Conservation (phyloP, 441 rosid species). For the Dalechampia spathulata region DNA sequence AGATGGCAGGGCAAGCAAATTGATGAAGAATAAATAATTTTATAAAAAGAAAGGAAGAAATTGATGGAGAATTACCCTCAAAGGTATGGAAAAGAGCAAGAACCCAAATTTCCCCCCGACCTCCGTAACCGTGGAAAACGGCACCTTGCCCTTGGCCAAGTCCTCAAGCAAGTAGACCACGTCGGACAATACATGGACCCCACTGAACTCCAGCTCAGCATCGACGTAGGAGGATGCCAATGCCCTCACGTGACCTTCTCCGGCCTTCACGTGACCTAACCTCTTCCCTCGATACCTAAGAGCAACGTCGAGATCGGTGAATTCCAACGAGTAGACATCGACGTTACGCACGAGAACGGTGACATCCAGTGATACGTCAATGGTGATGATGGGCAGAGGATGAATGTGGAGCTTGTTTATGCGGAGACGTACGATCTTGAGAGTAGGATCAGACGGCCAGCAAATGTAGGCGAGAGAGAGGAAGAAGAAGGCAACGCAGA, state of each 20-base stretch:
- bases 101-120: constrained; percentile 56
- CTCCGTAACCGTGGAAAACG: constrained; percentile 48
- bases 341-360: constrained; percentile 50
- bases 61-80: constrained; percentile 44
- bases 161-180: constrained; percentile 64
- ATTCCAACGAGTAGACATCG: constrained; percentile 58
- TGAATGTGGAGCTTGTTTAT: constrained; percentile 46
- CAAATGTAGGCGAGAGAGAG: constrained; percentile 33
- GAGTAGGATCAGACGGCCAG: constrained; percentile 64
- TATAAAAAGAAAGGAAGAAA: too few species aligned
- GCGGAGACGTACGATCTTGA: constrained; percentile 44
- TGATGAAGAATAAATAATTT: too few species aligned
- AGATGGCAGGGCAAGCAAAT: neutral
- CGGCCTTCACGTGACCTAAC: constrained; percentile 54
- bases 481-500: constrained; percentile 29
- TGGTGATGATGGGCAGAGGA: constrained; percentile 35
- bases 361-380: constrained; percentile 51
- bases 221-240: constrained; percentile 52
- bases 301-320: constrained; percentile 40
- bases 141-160: constrained; percentile 50
- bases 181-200: constrained; percentile 55
- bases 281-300: constrained; percentile 66
- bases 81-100: constrained; percentile 45
- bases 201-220: constrained; percentile 56
- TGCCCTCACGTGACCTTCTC: constrained; percentile 49